Percentiles rank a stretch among this genome's conserved stretches.
Conservation (phyloP, 169 alveolate species). For the Plasmodium inui region DNA sequence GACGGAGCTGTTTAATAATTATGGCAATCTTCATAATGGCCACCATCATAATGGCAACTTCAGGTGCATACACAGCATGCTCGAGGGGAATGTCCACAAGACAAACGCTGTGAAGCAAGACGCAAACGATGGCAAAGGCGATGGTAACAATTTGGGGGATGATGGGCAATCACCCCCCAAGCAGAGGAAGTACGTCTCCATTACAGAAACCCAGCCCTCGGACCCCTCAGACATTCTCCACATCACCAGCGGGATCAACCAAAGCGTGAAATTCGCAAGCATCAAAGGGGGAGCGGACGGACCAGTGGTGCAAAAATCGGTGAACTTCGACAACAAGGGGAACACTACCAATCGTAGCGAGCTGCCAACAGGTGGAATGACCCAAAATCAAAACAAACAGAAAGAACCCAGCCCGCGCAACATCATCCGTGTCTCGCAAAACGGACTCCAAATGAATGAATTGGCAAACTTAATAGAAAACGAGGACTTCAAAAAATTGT, state of each 20-base stretch:
- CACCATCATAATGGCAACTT: slow-evolving; percentile 4
- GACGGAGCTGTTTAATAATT: slow-evolving; percentile 34
- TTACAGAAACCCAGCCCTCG: slow-evolving; percentile 5
- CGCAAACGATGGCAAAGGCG: neutral
- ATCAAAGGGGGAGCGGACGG: neutral
- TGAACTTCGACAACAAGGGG: neutral
- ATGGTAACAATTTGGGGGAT: neutral
- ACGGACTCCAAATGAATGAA: neutral
- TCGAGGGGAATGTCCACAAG: neutral
- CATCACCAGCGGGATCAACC: neutral
- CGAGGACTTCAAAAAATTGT: slow-evolving; percentile 33
- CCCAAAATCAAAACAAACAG: neutral
- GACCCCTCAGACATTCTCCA: neutral
- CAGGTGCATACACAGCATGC: slow-evolving; percentile 20
- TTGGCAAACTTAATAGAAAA: slow-evolving; percentile 26
- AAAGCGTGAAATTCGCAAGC: slow-evolving; percentile 11
- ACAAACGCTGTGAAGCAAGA: neutral
- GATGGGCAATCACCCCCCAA: neutral
- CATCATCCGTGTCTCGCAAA: slow-evolving; percentile 12
- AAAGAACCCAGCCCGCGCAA: neutral
- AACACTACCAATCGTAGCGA: neutral
- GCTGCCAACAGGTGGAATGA: neutral
- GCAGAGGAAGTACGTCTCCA: slow-evolving; percentile 4
- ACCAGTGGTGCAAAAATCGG: neutral
- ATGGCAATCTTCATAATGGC: neutral